Conservation (phyloP, 768 basidiomycete genomes). For the Butyriboletus loyo region DNA sequence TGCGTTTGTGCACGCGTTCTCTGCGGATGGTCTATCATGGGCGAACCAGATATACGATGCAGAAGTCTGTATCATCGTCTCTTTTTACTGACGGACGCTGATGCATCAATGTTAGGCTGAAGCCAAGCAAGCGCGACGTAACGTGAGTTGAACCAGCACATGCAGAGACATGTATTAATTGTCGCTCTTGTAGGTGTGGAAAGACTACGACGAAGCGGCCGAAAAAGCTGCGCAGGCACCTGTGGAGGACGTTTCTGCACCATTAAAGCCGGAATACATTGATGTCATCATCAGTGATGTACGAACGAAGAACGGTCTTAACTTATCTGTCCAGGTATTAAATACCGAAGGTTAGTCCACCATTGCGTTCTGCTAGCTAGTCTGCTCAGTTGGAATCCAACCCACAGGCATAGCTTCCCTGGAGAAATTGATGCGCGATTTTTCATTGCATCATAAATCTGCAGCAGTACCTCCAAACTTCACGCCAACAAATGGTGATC, state of each 20-base stretch:
- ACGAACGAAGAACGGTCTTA: conserved; percentile 66
- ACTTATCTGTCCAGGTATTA: conserved; percentile 90
- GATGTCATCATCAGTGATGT: conserved; percentile 93
- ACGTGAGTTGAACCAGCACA: conserved; percentile 48
- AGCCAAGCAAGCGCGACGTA: conserved; percentile 75
- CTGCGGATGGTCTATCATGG: conserved; percentile 81
- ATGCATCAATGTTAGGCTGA: conserved; percentile 49
- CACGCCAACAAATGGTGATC: conserved; percentile 77
- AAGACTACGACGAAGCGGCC: conserved; percentile 73
- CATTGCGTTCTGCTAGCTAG: neutral
- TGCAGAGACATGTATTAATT: neutral
- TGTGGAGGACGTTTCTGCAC: conserved; percentile 43
- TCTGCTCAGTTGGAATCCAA: neutral
- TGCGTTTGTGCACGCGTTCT: conserved; percentile 84
- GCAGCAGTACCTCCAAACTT: conserved; percentile 65
- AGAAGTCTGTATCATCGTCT: conserved; percentile 52
- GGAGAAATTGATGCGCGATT: conserved; percentile 93
- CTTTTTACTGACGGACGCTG: neutral
- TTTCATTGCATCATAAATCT: conserved; percentile 80
- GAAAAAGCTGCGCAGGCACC: conserved; percentile 50
- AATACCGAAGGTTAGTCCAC: conserved; percentile 76
- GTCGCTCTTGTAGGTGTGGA: conserved; percentile 67
- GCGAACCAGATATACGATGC: conserved; percentile 76
- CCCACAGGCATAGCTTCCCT: conserved; percentile 79
- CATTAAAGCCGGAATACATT: conserved; percentile 80